These are phyloP conservation scores for Neonectria ditissima DNA, from an alignment of 2,329 filamentous ascomycete species.

Conservation along the genomic window DNA sequence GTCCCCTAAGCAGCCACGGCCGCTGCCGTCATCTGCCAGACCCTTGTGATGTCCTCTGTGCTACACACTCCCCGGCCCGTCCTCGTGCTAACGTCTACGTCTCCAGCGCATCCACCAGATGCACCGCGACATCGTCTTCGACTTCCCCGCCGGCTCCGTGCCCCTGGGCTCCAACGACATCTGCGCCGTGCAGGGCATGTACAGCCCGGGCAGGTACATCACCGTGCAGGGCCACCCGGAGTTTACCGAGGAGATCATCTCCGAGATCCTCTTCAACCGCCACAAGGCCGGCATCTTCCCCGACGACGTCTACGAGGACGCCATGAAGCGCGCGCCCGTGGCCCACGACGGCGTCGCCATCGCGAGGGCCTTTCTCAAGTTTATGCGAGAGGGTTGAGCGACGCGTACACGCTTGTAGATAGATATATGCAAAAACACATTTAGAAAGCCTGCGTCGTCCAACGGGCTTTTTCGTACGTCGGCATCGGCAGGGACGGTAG, in stretches of 20 bases:
- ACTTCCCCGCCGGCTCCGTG: constrained; percentile 53
- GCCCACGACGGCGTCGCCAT: constrained; percentile 85
- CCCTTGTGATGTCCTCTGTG: constrained; percentile 56
- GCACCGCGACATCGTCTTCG: constrained; percentile 59
- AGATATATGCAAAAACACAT: background rate
- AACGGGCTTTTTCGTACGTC: background rate
- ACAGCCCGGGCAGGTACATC: constrained; percentile 53
- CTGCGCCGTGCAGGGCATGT: constrained; percentile 59
- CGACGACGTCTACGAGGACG: constrained; percentile 76
- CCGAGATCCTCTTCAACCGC: constrained; percentile 59
- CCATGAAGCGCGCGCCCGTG: constrained; percentile 71
- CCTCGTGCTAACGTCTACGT: constrained; percentile 68
- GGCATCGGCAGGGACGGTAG: background rate
- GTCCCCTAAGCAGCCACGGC: constrained; percentile 66
- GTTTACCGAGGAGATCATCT: constrained; percentile 55
- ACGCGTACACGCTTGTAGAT: background rate
- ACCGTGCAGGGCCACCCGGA: constrained; percentile 63
- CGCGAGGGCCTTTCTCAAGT: constrained; percentile 79
- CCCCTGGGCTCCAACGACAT: constrained; percentile 56
- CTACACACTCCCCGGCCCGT: background rate
- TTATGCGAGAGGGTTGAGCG: constrained; percentile 70
- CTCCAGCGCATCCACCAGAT: constrained; percentile 59
- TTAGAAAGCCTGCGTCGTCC: background rate
- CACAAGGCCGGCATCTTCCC: constrained; percentile 76
- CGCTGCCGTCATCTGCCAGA: constrained; percentile 57